A percentile compares a stretch with the other conserved stretches of the same genome.
These are phyloP conservation scores for Penicillium sp. DNA, from an alignment of 2,329 filamentous ascomycete genomes.

Conservation along the genomic window DNA sequence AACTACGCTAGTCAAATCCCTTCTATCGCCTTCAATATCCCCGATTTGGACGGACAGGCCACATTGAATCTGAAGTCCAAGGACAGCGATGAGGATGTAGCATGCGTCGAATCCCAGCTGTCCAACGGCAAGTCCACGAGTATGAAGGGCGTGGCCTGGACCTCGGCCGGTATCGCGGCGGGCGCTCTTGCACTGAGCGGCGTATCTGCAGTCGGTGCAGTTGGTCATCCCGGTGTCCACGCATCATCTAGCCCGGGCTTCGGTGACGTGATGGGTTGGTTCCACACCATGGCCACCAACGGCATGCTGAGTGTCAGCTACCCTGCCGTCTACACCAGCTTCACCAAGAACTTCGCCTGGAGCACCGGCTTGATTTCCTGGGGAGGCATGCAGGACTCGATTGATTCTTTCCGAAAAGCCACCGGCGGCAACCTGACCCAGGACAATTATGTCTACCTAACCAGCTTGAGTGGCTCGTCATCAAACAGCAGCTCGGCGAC, in stretches of 20 bases:
- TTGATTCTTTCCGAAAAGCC: slow-evolving; percentile 72
- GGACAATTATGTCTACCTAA: slow-evolving; percentile 70
- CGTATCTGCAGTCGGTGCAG: slow-evolving; percentile 62
- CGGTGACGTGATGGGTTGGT: slow-evolving; percentile 77
- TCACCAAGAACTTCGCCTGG: slow-evolving; percentile 90
- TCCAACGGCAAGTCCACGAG: slow-evolving; percentile 81
- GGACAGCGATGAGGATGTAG: slow-evolving; percentile 60
- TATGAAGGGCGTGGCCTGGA: slow-evolving; percentile 72
- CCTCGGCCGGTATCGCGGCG: slow-evolving; percentile 79
- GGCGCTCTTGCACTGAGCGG: slow-evolving; percentile 72
- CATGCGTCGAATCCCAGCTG: slow-evolving; percentile 77
- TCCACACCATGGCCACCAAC: slow-evolving; percentile 90
- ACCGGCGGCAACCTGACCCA: slow-evolving; percentile 84
- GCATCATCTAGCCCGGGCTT: slow-evolving; percentile 76
- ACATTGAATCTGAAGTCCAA: slow-evolving; percentile 67
- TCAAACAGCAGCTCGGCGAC: slow-evolving; percentile 42
- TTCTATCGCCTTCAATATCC: slow-evolving; percentile 80
- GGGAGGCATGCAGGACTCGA: slow-evolving; percentile 71
- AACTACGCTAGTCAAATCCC: slow-evolving; percentile 73
- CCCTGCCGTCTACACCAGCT: slow-evolving; percentile 81
- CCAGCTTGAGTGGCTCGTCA: slow-evolving; percentile 64
- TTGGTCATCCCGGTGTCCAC: slow-evolving; percentile 53
- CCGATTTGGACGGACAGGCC: slow-evolving; percentile 82
- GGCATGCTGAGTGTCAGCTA: slow-evolving; percentile 93
- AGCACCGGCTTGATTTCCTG: slow-evolving; percentile 79